These are phyloP conservation scores for Spergularia marina DNA, from an alignment of 148 eudicot genomes.

Conservation along the genomic window DNA sequence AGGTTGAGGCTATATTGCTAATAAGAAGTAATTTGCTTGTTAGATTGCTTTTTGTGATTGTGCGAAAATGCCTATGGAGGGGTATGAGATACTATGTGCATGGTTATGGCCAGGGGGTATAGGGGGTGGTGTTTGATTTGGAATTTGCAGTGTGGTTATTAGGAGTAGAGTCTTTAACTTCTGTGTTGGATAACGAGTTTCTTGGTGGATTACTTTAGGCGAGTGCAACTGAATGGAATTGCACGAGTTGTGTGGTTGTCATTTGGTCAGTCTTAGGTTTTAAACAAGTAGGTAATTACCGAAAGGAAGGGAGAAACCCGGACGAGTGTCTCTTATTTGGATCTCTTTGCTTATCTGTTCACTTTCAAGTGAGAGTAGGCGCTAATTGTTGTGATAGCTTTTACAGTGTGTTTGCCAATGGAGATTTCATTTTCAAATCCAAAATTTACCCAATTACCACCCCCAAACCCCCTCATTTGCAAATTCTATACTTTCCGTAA, in stretches of 20 bases:
- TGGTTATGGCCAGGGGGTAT: no score
- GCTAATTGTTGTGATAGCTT: constrained; percentile 3
- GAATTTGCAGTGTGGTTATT: background rate
- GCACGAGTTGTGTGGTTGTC: background rate
- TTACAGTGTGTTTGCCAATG: background rate
- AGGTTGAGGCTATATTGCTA: no score
- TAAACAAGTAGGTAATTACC: background rate
- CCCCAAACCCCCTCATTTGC: no score
- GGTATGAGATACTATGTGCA: background rate
- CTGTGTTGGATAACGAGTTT: no score
- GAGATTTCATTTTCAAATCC: no score
- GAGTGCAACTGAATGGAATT: background rate
- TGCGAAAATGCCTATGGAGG: background rate
- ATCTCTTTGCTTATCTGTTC: background rate
- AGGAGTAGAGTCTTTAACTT: no score
- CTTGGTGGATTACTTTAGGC: background rate
- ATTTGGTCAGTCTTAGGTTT: background rate
- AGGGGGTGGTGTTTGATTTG: background rate
- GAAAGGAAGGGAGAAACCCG: background rate
- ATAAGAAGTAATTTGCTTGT: no score
- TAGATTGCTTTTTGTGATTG: background rate
- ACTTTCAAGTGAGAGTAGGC: background rate
- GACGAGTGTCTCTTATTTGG: background rate
- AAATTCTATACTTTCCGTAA: no score
- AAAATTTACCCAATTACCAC: no score